Evolutionary conservation across 116 monocot genomes (phyloP), one percentile per base, ranked within the genome.

Genomic region (Posidonia oceanica): DNA sequence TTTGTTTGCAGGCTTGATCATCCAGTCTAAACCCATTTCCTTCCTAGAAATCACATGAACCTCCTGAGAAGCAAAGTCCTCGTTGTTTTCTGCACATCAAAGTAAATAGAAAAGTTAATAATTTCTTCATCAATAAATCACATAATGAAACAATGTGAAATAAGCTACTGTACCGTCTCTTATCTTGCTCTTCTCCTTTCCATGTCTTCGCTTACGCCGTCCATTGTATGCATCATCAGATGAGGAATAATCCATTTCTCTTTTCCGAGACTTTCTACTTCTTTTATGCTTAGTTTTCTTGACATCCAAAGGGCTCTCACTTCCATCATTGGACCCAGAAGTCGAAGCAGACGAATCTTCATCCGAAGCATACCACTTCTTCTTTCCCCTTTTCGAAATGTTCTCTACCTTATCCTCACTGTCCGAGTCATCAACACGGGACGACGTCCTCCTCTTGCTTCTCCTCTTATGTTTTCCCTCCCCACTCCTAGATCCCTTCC

Each of bases 21-120:
- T 76, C 76, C 76, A 76, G 52, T 76, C 76, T 53, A 76, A 63
- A 8, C 76, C 76, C 76, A 76, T 76, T 51, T 64, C 76, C 39
- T 63, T 69, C 39, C 76, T 69, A 5, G 48, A 51, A 52, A 64
- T 6, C 52, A 48, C 53, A 16, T 75, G 44, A 29, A 36, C 22
- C 6, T 54, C 59, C 10, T 39, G 23, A 7, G 16, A 52, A 40
- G 3, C 60, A 58, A 48, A 5, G 17, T 60, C 48, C 2, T 22
- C 61, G 61, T 15, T 37, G 40, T 41, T 36, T 38, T 61, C 75
- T 75, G 68, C 16, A 75, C 10, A 54, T 52, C 40, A 36, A 68
- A 59, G 16, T 16, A 41, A 48, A 29, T 41, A 38, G 16, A 29
- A 21, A 52, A 11, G 37, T 20, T 54, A 18, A 20, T 37, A 59